phyloP scores from a whole-genome alignment of 768 basidiomycete genomes.

The Fomitopsis pulvina region DNA sequence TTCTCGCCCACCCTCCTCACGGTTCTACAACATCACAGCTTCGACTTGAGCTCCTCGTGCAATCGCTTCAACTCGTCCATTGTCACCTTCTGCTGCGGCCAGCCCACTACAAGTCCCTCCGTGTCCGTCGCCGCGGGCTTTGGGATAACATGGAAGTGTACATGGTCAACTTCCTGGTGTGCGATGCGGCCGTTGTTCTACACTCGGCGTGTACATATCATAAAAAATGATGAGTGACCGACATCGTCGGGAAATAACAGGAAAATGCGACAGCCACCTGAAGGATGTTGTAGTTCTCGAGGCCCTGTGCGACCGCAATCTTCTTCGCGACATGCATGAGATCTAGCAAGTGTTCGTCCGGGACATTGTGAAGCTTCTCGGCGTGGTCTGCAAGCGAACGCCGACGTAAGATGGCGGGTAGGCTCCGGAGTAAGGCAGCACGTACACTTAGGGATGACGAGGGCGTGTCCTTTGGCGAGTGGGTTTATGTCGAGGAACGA shows the following conservation, averaged over 20 bases:
- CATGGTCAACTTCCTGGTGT: conserved; percentile 66
- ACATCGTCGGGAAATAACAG: not conserved
- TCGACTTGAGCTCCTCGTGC: conserved; percentile 53
- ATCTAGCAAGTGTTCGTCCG: conserved; percentile 78
- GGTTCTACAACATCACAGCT: conserved; percentile 33
- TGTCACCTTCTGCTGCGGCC: conserved; percentile 58
- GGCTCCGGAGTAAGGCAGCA: not conserved
- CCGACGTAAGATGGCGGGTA: not conserved
- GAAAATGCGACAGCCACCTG: conserved; percentile 33
- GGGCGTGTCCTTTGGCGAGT: conserved; percentile 81
- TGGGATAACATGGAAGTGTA: conserved; percentile 93
- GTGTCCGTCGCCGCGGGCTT: conserved; percentile 60
- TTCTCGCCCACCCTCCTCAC: too few species aligned
- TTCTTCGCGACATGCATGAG: conserved; percentile 80
- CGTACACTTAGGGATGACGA: conserved; percentile 90
- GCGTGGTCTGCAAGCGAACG: conserved; percentile 59
- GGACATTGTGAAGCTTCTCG: conserved; percentile 79
- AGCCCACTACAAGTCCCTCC: conserved; percentile 76
- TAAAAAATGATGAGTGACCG: too few species aligned
- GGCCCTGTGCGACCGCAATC: conserved; percentile 70
- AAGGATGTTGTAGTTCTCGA: conserved; percentile 82
- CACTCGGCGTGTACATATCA: too few species aligned
- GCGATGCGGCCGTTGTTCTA: conserved; percentile 68
- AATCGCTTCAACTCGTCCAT: conserved; percentile 60
- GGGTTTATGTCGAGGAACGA: conserved; percentile 94